Evolutionary conservation across 2,329 filamentous ascomycete species (phyloP).

Genomic region (Trichoderma sp.): DNA sequence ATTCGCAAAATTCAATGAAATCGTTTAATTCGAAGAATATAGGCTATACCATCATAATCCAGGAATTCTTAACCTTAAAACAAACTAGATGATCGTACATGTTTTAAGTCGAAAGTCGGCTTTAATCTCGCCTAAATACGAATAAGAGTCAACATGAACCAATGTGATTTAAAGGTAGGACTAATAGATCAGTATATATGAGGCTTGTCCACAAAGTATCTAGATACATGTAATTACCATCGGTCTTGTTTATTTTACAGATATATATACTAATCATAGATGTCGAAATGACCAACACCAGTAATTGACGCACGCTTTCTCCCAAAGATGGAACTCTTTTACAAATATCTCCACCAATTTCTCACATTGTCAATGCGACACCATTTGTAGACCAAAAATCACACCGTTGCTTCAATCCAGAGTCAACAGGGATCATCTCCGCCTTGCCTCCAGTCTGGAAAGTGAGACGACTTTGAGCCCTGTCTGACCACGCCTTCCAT

Average conservation of each 20-base stretch:
- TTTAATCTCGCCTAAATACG: neutral
- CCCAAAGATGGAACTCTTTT: neutral
- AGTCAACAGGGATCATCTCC: constrained; percentile 38
- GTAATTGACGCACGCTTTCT: neutral
- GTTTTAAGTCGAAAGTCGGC: neutral
- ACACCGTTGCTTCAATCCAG: constrained; percentile 28
- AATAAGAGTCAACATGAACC: neutral
- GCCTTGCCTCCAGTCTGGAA: constrained; percentile 40
- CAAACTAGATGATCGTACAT: neutral
- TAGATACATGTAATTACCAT: neutral
- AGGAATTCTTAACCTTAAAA: no score
- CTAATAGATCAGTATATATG: neutral
- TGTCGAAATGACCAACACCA: neutral
- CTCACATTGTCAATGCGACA: constrained; percentile 24
- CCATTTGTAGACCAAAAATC: constrained; percentile 26
- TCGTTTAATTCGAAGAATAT: neutral
- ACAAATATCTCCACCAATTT: neutral
- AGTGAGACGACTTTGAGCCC: constrained; percentile 34
- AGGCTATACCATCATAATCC: neutral
- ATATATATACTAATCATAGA: neutral
- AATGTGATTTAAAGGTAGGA: neutral
- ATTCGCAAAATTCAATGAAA: neutral
- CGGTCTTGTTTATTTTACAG: neutral
- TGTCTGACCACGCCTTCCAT: constrained; percentile 38
- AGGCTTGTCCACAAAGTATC: neutral